These are phyloP conservation scores for Ceratocystis eucalypticola DNA, from an alignment of 2,329 filamentous ascomycete genomes.

Conservation along the genomic window DNA sequence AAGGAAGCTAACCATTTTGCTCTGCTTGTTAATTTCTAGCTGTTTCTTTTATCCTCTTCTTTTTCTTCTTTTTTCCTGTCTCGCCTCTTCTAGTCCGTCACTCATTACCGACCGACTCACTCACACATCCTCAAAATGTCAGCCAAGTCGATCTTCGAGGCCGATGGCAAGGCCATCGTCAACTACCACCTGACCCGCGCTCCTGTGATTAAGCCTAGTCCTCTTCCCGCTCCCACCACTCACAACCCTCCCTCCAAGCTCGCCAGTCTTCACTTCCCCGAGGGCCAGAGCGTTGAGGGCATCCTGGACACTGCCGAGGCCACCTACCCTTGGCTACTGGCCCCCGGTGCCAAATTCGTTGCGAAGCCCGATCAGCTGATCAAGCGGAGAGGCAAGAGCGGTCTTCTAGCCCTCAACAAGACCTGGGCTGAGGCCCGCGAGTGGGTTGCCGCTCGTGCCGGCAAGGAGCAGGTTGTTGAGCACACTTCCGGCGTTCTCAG, in stretches of 20 bases:
- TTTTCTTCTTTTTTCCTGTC: conserved; percentile 4
- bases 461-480: conserved; percentile 89
- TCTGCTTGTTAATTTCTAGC: conserved; percentile 1
- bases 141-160: conserved; percentile 91
- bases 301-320: conserved; percentile 91
- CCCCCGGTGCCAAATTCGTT: conserved; percentile 76
- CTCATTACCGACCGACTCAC: conserved; percentile 23
- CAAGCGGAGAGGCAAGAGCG: conserved; percentile 98
- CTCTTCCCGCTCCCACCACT: conserved; percentile 66
- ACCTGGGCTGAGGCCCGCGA: conserved; percentile 85
- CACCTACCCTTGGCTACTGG: conserved; percentile 91
- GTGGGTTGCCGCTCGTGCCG: conserved; percentile 85
- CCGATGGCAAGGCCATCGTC: conserved; percentile 99
- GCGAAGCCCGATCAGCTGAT: conserved; percentile 99
- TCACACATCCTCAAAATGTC: conserved; percentile 27
- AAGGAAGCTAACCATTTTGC: conserved; percentile 14
- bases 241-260: conserved; percentile 90
- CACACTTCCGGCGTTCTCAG: conserved; percentile 75
- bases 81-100: conserved; percentile 21
- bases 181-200: conserved; percentile 99
- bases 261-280: conserved; percentile 83
- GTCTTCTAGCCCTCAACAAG: conserved; percentile 92
- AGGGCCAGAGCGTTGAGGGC: conserved; percentile 67
- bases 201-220: conserved; percentile 92
- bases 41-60: not conserved